Percentiles rank a stretch among this genome's conserved stretches.
phyloP scores from a whole-genome alignment of 495 filamentous ascomycete species.

The Lophiotrema nucula region DNA sequence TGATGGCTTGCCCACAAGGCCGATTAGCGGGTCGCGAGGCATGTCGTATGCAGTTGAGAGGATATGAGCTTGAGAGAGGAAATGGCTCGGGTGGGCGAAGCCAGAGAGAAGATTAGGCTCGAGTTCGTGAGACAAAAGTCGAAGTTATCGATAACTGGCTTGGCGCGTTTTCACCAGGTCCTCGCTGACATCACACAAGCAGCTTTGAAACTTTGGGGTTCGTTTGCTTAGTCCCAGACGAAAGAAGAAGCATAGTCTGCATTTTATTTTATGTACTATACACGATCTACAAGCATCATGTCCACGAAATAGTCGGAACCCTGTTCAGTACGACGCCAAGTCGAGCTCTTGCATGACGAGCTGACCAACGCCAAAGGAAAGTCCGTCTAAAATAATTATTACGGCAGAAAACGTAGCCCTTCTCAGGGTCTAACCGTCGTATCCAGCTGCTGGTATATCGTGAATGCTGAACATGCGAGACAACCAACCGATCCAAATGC shows the following conservation, averaged over 20 bases:
- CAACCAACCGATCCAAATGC: neutral
- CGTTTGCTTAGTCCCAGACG: neutral
- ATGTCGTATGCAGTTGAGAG: conserved; percentile 47
- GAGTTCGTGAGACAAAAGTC: neutral
- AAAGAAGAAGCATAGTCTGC: neutral
- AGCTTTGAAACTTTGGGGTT: neutral
- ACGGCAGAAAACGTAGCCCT: conserved; percentile 18
- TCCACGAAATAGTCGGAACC: neutral
- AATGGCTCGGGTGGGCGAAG: neutral
- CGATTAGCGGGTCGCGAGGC: conserved; percentile 60
- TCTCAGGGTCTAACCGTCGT: conserved; percentile 13
- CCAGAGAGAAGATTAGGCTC: neutral
- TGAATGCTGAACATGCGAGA: neutral
- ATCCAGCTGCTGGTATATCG: conserved; percentile 7
- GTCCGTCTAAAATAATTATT: conserved; percentile 25
- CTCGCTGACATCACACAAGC: neutral
- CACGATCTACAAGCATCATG: conserved; percentile 15
- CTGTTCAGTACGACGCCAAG: conserved; percentile 1
- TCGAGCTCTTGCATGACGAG: conserved; percentile 21
- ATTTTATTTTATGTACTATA: conserved; percentile 19
- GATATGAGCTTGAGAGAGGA: neutral
- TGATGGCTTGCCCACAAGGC: conserved; percentile 64
- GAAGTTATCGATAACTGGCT: too few relatives aligned
- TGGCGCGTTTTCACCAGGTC: neutral
- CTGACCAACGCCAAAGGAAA: conserved; percentile 13